Evolutionary conservation across 306 rosid species (phyloP).

Genomic region (Lithocarpus polystachyus): DNA sequence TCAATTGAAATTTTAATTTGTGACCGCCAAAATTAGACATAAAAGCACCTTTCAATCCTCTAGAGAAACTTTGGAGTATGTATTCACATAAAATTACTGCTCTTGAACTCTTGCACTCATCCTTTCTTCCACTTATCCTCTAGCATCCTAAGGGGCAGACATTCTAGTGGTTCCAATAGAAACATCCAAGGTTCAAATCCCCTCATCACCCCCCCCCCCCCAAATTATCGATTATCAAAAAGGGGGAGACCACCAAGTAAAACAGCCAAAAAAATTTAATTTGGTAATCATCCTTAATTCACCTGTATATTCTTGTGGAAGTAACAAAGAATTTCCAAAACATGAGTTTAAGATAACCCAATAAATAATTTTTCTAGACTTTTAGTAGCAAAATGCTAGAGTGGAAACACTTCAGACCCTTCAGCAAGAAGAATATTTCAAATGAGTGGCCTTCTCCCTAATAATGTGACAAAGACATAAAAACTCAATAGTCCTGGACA

Average conservation of each 20-base stretch:
- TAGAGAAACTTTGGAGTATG: background rate
- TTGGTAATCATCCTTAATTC: background rate
- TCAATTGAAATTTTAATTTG: background rate
- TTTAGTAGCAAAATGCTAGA: background rate
- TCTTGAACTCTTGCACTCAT: background rate
- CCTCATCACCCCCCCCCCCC: too few species aligned
- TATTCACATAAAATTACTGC: background rate
- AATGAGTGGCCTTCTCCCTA: background rate
- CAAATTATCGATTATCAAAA: too few species aligned
- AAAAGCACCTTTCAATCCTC: too few species aligned
- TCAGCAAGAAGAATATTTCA: background rate
- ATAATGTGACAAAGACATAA: background rate
- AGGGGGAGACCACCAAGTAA: background rate
- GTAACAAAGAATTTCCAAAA: background rate
- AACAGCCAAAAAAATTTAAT: background rate
- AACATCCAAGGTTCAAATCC: too few species aligned
- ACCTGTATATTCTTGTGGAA: background rate
- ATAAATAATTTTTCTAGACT: background rate
- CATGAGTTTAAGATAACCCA: background rate
- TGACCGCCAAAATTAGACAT: background rate
- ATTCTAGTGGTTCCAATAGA: too few species aligned
- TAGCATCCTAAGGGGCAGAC: background rate
- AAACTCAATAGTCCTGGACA: background rate
- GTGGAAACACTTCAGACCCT: background rate
- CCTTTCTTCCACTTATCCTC: background rate